Percentiles rank a stretch among this genome's conserved stretches.
Evolutionary conservation across 1,284 basidiomycete species (phyloP).

Genomic region (Singerocomus rubriflavus): DNA sequence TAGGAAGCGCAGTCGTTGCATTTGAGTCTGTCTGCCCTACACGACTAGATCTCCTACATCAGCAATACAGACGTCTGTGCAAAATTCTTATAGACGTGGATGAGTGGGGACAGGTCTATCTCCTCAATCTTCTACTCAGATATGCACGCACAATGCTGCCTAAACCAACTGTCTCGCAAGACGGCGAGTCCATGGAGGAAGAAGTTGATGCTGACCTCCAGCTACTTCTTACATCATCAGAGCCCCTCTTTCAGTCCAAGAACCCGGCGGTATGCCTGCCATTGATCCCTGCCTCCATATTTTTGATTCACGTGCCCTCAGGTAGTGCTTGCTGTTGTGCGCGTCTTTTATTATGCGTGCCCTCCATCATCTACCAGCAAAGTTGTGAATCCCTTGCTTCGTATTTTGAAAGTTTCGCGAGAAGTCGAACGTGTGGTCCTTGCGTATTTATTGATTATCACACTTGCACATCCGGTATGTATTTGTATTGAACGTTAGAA

Average conservation of each 20-base stretch:
- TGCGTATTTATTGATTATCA: constrained; percentile 65
- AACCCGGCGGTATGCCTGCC: constrained; percentile 72
- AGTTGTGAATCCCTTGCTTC: constrained; percentile 64
- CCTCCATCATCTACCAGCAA: constrained; percentile 54
- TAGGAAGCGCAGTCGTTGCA: constrained; percentile 84
- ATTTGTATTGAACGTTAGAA: constrained; percentile 1
- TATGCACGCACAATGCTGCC: constrained; percentile 87
- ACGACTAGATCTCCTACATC: constrained; percentile 83
- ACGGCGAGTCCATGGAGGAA: constrained; percentile 33
- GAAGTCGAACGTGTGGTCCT: constrained; percentile 76
- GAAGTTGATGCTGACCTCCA: constrained; percentile 75
- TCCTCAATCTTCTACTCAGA: constrained; percentile 75
- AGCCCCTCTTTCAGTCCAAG: constrained; percentile 77
- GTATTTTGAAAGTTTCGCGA: constrained; percentile 58
- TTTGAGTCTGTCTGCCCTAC: constrained; percentile 84
- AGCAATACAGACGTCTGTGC: constrained; percentile 85
- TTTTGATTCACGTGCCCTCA: constrained; percentile 28
- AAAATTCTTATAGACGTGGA: constrained; percentile 86
- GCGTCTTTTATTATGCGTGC: constrained; percentile 72
- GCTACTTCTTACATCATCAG: constrained; percentile 69
- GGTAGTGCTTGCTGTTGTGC: constrained; percentile 75
- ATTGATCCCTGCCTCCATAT: not conserved
- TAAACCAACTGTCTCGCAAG: constrained; percentile 50
- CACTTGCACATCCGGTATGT: constrained; percentile 60
- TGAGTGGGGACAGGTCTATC: constrained; percentile 91